Percentiles rank a stretch among this genome's conserved stretches.
These are phyloP conservation scores for Austroboletus novae-zelandiae DNA, from an alignment of 1,284 basidiomycete species.

Conservation along the genomic window DNA sequence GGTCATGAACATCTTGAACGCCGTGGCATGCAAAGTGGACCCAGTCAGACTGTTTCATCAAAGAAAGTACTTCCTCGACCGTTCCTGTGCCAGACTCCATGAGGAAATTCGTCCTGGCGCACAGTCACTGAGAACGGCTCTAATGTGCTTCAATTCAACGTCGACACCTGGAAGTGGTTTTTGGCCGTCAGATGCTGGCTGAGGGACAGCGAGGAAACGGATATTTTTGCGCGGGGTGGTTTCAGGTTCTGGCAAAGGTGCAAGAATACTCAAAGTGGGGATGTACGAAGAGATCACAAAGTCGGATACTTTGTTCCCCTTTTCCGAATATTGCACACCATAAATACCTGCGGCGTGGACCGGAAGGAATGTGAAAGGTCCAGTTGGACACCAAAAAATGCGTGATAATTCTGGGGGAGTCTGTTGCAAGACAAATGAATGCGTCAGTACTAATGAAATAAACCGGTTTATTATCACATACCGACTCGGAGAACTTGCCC, in stretches of 20 bases:
- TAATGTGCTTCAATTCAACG: conserved; percentile 1
- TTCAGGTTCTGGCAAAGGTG: neutral
- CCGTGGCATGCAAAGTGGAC: neutral
- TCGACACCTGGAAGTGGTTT: conserved; percentile 3
- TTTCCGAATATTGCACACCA: no score
- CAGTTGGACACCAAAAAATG: neutral
- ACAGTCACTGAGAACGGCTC: neutral
- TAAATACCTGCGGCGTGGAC: no score
- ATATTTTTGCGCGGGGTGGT: neutral
- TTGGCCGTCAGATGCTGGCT: neutral
- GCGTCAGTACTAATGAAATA: no score
- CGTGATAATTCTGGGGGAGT: neutral
- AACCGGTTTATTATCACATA: neutral
- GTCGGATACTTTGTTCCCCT: no score
- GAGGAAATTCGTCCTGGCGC: neutral
- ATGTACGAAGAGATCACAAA: neutral
- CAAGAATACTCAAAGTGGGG: neutral
- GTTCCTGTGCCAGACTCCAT: neutral
- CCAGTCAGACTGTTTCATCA: conserved; percentile 8
- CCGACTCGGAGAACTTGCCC: neutral
- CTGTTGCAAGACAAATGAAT: neutral
- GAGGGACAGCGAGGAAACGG: conserved; percentile 1
- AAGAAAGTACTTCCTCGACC: neutral
- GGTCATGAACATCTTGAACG: no score
- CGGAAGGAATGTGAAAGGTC: no score